phyloP scores from a whole-genome alignment of 495 filamentous ascomycete genomes.

The Bryoglossum gracile region DNA sequence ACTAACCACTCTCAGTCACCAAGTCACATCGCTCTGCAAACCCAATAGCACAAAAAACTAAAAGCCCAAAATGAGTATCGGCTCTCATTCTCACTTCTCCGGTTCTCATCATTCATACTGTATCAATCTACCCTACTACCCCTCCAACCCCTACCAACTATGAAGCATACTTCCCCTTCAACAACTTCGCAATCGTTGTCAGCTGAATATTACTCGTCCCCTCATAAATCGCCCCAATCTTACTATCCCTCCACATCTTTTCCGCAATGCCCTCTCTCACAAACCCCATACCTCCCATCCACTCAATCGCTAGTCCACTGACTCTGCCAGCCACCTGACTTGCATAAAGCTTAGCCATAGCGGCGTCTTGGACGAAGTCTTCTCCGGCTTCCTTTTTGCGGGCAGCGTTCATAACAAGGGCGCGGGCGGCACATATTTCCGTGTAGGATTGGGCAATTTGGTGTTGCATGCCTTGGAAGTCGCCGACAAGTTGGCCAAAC shows the following conservation, averaged over 20 bases:
- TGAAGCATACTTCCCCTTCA: constrained; percentile 82
- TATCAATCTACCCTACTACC: neutral
- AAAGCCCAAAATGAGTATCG: too few relatives aligned
- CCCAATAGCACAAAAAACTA: too few relatives aligned
- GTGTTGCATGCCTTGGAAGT: constrained; percentile 99
- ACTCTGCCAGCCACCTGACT: constrained; percentile 90
- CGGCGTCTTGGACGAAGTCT: constrained; percentile 89
- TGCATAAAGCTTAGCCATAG: constrained; percentile 96
- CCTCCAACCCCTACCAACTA: constrained; percentile 24
- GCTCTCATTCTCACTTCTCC: too few relatives aligned
- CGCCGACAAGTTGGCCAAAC: constrained; percentile 85
- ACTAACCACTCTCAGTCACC: too few relatives aligned
- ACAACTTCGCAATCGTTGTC: constrained; percentile 85
- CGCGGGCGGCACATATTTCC: constrained; percentile 84
- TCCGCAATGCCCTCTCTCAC: constrained; percentile 94
- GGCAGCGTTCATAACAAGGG: constrained; percentile 92
- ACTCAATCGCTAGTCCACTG: constrained; percentile 81
- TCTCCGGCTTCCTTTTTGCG: constrained; percentile 97
- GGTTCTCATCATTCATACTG: neutral
- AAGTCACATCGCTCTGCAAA: too few relatives aligned
- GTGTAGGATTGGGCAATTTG: constrained; percentile 95
- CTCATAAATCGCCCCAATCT: constrained; percentile 99
- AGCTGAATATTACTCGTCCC: constrained; percentile 72
- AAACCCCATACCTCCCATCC: constrained; percentile 90
- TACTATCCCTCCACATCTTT: constrained; percentile 97